phyloP scores from a whole-genome alignment of 2,329 filamentous ascomycete genomes.

The Sporothrix humicola region DNA sequence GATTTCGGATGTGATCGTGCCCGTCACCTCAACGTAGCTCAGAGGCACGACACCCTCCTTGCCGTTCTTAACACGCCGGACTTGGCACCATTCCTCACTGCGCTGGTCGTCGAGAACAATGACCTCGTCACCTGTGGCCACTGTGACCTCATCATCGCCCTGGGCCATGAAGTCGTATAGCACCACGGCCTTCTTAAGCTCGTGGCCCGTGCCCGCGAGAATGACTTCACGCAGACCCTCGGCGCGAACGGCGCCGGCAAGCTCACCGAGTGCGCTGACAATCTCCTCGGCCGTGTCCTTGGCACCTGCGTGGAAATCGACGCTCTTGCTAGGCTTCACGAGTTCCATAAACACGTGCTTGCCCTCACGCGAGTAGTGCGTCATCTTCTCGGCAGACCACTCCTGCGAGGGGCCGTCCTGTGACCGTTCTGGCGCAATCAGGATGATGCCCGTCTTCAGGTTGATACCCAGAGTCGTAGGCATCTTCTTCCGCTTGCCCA shows the following conservation, averaged over 20 bases:
- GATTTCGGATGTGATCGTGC: constrained; percentile 57
- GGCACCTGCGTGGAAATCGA: constrained; percentile 95
- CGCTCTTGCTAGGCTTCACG: constrained; percentile 87
- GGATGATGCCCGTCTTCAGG: constrained; percentile 81
- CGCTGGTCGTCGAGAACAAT: constrained; percentile 85
- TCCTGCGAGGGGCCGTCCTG: constrained; percentile 85
- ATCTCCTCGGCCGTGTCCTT: constrained; percentile 98
- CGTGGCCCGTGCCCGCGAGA: constrained; percentile 71
- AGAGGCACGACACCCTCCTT: constrained; percentile 96
- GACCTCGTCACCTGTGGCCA: constrained; percentile 88
- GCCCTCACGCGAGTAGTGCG: constrained; percentile 96
- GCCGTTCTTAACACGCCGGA: constrained; percentile 85
- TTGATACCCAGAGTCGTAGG: constrained; percentile 97
- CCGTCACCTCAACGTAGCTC: constrained; percentile 91
- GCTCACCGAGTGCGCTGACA: constrained; percentile 82
- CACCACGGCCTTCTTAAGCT: constrained; percentile 81
- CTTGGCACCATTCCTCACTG: constrained; percentile 99
- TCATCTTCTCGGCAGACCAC: constrained; percentile 93
- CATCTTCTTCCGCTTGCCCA: constrained; percentile 98
- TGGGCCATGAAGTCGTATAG: constrained; percentile 97
- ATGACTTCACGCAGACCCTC: constrained; percentile 85
- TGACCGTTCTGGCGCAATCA: constrained; percentile 85
- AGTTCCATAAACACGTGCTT: constrained; percentile 98
- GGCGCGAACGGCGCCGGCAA: constrained; percentile 84
- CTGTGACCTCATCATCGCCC: constrained; percentile 94